Base-by-base conservation (phyloP, 2,329 filamentous ascomycete species). In the Penicillium sp. region DNA sequence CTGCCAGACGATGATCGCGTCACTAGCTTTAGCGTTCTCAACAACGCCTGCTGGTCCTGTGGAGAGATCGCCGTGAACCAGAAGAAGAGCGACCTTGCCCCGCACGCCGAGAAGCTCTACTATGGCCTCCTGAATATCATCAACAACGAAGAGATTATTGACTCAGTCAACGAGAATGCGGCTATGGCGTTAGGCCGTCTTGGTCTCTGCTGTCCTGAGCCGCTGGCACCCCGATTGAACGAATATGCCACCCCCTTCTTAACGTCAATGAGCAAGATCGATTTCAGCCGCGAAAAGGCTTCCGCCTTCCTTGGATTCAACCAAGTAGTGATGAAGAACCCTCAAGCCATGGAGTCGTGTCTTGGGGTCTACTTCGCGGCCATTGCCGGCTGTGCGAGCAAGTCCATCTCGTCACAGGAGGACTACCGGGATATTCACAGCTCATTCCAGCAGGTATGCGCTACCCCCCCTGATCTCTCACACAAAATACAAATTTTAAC, bases 31-130 rank as follows among this genome's bases (percentile, higher is more conserved):
- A 91, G 92, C 57, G 92, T 97, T 27, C 87, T 97, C 56, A 99
- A 97, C 82, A 99, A 99, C 70, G 93, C 94, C 22, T 97, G 93
- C 77, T 99, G 94, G 94, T 95, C 92, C 6, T 87, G 87, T 23
- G 94, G 94, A 41, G 94, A 99, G 77, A 94, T 97, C 58, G 86
- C 92, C 15, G 86, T 96, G 73, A 87, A 90, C 70, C 85, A 87
- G 62, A 85, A 87, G 62, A 85, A 87, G 58, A 78, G 80, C 27
- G 85, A 82, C 51, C 89, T 97, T 85, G 82, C 82, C 1, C 88
- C 88, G 1, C 96, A 89, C 70, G 83, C 92, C 9, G 86, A 89
- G 22, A 84, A 89, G 58, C 79, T 99, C 15, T 86, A 96, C 55
- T 83, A 88, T 58, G 86, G 89, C 37, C 85, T 95, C 26, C 83